Base-by-base conservation (phyloP, 257 asterid genomes). In the Vinca minor region DNA sequence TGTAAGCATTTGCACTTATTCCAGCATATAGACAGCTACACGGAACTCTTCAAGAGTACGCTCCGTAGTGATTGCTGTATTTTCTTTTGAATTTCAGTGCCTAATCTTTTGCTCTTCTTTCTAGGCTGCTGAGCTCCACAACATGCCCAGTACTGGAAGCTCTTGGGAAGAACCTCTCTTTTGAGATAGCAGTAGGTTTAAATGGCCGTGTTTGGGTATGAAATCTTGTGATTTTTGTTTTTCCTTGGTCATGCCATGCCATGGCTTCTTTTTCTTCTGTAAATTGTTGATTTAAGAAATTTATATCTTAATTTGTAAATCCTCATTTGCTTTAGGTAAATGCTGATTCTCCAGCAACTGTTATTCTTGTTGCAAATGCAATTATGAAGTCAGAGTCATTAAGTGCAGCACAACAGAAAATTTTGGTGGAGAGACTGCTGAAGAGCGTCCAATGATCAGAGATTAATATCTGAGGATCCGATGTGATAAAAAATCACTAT, bases 171-270 rank as follows among this genome's bases (percentile, higher is more conserved):
- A 87, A 84, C 78, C 82, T 93, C 18, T 89, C 98, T 41, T 93
- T 93, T 60, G 98, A 93, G 83, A 79, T 83, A 66, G 98, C 98
- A 26, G 88, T 89, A 54, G 98, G 98, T 59, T 48, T 89, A 70
- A 93, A 93, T 69, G 97, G 96, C 62, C 95, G 97, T 62, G 87
- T 87, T 67, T 93, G 98, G 98, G 98, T 91, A 88, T 47, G 81
- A 23, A 3, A 59, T 31, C 25, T 34, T 35, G 15, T 17, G 1
- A 31, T 53, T 21, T 78, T 41, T n/a, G n/a, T 50, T 48, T 55
- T 5, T 38, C 52, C 1, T 57, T 23, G 52, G 72, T 52, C 49
- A 13, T 12, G 4, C 36, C 62, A 54, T 34, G n/a, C 49, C n/a
- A n/a, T n/a, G n/a, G n/a, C n/a, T n/a, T n/a, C n/a, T n/a, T n/a